Evolutionary conservation across 768 basidiomycete species (phyloP), one percentile per base, ranked within the genome.

Genomic region (Lactarius sp.): DNA sequence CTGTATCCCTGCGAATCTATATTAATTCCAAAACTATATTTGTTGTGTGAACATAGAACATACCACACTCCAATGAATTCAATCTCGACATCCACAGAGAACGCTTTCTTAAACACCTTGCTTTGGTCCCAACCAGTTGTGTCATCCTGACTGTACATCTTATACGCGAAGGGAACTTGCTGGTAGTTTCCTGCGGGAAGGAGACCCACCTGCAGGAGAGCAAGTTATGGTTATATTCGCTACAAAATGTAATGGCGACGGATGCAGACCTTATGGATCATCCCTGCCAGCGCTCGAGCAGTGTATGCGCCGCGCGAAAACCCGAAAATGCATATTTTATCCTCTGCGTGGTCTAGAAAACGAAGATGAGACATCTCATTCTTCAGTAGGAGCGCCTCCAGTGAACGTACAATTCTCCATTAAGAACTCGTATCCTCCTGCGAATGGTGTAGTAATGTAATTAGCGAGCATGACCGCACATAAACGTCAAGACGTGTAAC

Each of bases 271-370:
- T 86, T 86, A 70, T 88, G 83, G 14, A 90, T 71, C 88, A 90
- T 90, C 60, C 88, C 89, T 14, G 85, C 88, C 16, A 88, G 76
- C 2, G 86, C 87, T 53, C 89, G 81, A 63, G 81, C 77, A 22
- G 87, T 86, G 66, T 83, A 90, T 49, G 87, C 87, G 18, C 89
- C 89, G 60, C 90, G 77, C 3, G 89, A 90, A 72, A 91, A 91
- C 0, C 89, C 91, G 69, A 92, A 92, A 4, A 93, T 77, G 70
- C 81, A 90, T 4, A 93, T 87, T 66, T 83, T 86, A 72, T 92
- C 90, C 0, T 85, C 86, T n/a, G 79, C 78, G 41, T 82, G 75
- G 61, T 88, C 86, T 88, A 55, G 12, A 6, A 27, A 22, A n/a
- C 57, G n/a, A 56, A 60, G 34, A 18, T 50, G 46, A 61, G 41